Percentiles rank a stretch among this genome's conserved stretches.
Conservation (phyloP, 1,139 yeast genomes). For the Suhomyces coccinellae region DNA sequence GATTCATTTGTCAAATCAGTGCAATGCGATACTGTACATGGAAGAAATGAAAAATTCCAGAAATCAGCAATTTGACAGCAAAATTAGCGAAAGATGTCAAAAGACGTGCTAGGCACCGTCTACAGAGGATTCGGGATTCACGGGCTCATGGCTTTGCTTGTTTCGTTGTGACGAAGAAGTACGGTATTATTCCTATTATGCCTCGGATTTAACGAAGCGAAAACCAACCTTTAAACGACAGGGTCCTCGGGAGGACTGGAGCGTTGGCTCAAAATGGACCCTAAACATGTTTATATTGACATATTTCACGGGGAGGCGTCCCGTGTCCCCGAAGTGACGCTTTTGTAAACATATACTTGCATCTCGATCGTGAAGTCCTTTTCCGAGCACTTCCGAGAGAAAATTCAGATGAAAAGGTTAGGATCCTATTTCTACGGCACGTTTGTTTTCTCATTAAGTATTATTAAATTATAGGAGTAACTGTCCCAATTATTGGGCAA, state of each 20-base stretch:
- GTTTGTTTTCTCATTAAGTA: neutral
- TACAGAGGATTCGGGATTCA: too few species aligned
- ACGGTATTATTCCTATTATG: too few species aligned
- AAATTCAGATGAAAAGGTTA: neutral
- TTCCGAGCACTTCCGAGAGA: neutral
- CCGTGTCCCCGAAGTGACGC: neutral
- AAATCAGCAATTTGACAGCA: neutral
- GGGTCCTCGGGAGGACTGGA: neutral
- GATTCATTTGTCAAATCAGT: neutral
- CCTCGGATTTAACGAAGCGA: too few species aligned
- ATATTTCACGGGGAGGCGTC: neutral
- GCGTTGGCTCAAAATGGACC: neutral
- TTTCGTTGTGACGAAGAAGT: too few species aligned
- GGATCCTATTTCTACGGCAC: too few species aligned
- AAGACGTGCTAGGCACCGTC: too few species aligned
- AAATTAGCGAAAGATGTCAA: too few species aligned
- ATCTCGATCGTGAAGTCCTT: neutral
- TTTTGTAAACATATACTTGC: neutral
- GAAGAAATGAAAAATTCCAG: neutral
- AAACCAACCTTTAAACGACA: too few species aligned
- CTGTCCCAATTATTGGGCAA: conserved; percentile 24
- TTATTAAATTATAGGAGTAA: neutral
- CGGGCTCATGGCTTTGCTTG: too few species aligned
- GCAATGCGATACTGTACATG: neutral
- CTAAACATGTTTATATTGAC: neutral